A percentile compares a stretch with the other conserved stretches of the same genome.
Evolutionary conservation across 495 filamentous ascomycete genomes (phyloP).

Genomic region (Rostrohypoxylon terebratum): DNA sequence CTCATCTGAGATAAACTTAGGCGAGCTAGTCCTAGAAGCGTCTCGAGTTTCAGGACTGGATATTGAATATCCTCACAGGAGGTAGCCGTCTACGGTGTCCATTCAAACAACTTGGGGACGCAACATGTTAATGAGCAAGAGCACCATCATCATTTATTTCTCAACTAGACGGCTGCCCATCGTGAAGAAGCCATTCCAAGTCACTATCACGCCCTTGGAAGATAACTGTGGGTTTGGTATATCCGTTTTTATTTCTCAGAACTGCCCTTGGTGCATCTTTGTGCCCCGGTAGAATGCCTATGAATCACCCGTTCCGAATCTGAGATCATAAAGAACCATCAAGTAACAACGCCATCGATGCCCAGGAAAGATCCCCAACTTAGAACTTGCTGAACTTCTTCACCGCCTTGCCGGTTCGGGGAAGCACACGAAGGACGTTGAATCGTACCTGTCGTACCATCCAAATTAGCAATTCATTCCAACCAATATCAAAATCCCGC

Average conservation of each 20-base stretch:
- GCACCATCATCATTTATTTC: not conserved
- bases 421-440: slow-evolving; percentile 98
- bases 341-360: slow-evolving; percentile 66
- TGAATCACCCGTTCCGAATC: slow-evolving; percentile 61
- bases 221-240: slow-evolving; percentile 33
- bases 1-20: no score
- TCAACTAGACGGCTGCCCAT: not conserved
- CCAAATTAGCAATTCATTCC: slow-evolving; percentile 42
- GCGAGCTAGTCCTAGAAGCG: no score
- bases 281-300: slow-evolving; percentile 60
- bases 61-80: no score
- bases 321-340: slow-evolving; percentile 62
- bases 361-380: slow-evolving; percentile 60
- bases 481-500: not conserved
- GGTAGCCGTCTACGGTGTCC: not conserved
- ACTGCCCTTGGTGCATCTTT: slow-evolving; percentile 60
- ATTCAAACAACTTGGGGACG: not conserved
- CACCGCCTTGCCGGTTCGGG: slow-evolving; percentile 94
- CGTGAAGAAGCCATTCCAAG: not conserved
- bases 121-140: not conserved
- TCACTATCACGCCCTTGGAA: not conserved
- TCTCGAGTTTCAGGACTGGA: no score
- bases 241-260: slow-evolving; percentile 57
- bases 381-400: slow-evolving; percentile 99
- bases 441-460: slow-evolving; percentile 81